These are phyloP conservation scores for Amanita subjunquillea DNA, from an alignment of 768 basidiomycete genomes.

Conservation along the genomic window DNA sequence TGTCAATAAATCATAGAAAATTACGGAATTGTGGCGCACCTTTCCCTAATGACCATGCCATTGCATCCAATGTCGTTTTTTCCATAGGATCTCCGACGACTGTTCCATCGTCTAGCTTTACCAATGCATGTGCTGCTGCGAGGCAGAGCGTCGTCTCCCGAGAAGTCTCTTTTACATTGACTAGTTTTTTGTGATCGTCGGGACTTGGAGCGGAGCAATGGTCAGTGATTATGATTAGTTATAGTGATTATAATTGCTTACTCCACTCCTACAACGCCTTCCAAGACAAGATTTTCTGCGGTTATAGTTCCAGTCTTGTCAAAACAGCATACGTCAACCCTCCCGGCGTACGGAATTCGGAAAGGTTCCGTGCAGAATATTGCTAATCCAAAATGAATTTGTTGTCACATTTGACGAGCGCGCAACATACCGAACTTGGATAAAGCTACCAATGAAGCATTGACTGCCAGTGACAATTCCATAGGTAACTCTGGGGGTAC, in stretches of 20 bases:
- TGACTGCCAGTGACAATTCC: slow-evolving; percentile 95
- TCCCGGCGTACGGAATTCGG: slow-evolving; percentile 91
- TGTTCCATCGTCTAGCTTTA: slow-evolving; percentile 87
- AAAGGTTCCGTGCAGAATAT: slow-evolving; percentile 99
- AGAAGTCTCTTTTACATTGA: slow-evolving; percentile 67
- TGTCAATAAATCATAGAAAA: slow-evolving; percentile 13
- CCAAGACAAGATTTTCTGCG: slow-evolving; percentile 87
- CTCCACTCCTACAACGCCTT: slow-evolving; percentile 90
- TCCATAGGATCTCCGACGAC: slow-evolving; percentile 99
- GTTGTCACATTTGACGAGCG: neutral
- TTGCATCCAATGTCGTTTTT: slow-evolving; percentile 85
- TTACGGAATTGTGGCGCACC: slow-evolving; percentile 27
- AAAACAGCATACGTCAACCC: slow-evolving; percentile 97
- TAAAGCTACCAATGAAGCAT: slow-evolving; percentile 86
- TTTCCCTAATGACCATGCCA: slow-evolving; percentile 78
- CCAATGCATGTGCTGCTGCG: slow-evolving; percentile 91
- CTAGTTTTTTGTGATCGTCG: slow-evolving; percentile 50
- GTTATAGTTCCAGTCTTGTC: slow-evolving; percentile 99
- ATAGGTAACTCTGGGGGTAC: slow-evolving; percentile 97
- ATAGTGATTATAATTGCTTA: slow-evolving; percentile 28
- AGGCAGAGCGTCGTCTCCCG: slow-evolving; percentile 80
- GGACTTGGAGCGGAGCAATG: slow-evolving; percentile 27
- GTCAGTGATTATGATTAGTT: slow-evolving; percentile 6
- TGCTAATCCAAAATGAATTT: slow-evolving; percentile 33
- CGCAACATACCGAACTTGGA: slow-evolving; percentile 74